phyloP scores from a whole-genome alignment of 345 rosid species.

The Populus nigra region DNA sequence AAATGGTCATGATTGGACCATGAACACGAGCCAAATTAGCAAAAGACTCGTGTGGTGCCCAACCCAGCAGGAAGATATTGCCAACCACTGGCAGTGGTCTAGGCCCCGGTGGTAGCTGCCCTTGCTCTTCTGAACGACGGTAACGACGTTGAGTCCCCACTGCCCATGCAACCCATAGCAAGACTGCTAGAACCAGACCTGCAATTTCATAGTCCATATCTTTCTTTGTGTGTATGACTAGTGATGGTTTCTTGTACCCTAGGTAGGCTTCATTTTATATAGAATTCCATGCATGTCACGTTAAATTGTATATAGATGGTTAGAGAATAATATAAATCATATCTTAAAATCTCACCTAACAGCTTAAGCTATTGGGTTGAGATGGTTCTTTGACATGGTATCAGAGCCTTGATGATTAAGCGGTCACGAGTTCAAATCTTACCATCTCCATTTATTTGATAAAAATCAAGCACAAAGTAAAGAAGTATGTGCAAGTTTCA shows the following conservation, averaged over 20 bases:
- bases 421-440: too few species aligned
- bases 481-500: too few species aligned
- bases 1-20: slow-evolving; percentile 75
- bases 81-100: slow-evolving; percentile 61
- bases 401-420: too few species aligned
- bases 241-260: not conserved
- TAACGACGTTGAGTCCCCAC: slow-evolving; percentile 36
- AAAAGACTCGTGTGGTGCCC: slow-evolving; percentile 53
- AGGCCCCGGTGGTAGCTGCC: slow-evolving; percentile 70
- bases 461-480: too few species aligned
- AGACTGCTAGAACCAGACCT: slow-evolving; percentile 29
- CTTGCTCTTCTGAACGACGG: slow-evolving; percentile 22
- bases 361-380: too few species aligned
- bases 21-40: slow-evolving; percentile 43
- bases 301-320: too few species aligned
- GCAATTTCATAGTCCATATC: slow-evolving; percentile 36
- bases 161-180: slow-evolving; percentile 45
- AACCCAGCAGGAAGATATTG: slow-evolving; percentile 59
- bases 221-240: not conserved
- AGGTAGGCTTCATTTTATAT: not conserved
- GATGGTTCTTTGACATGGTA: too few species aligned
- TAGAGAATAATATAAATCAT: too few species aligned
- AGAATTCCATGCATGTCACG: not conserved
- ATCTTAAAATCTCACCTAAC: too few species aligned
- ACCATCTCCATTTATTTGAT: too few species aligned